phyloP scores from a whole-genome alignment of 352 stramenopile species.

The Elongisporangium anandrum region DNA sequence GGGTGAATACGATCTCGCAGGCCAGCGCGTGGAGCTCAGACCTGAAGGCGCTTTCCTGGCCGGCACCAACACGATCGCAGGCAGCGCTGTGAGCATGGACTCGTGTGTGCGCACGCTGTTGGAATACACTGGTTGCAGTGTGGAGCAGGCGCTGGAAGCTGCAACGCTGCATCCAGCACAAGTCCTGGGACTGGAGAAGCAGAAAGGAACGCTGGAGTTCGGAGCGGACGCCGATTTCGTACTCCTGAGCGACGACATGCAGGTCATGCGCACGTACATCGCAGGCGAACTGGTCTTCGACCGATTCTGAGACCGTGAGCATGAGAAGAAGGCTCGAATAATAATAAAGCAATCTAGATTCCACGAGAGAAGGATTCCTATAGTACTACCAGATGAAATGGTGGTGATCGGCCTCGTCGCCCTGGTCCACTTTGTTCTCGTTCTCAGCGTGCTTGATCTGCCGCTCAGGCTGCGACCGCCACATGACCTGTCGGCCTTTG shows the following conservation, averaged over 20 bases:
- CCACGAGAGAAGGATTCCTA: no score
- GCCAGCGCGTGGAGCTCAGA: constrained; percentile 55
- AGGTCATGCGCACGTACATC: constrained; percentile 76
- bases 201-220: constrained; percentile 72
- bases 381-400: constrained; percentile 84
- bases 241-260: constrained; percentile 64
- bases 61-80: constrained; percentile 81
- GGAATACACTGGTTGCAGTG: constrained; percentile 75
- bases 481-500: constrained; percentile 92
- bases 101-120: constrained; percentile 74
- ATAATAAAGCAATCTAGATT: not conserved
- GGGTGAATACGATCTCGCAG: constrained; percentile 71
- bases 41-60: constrained; percentile 36
- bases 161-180: constrained; percentile 76
- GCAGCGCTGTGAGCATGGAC: constrained; percentile 82
- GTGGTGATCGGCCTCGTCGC: constrained; percentile 78
- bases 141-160: constrained; percentile 68
- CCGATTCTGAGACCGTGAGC: constrained; percentile 2
- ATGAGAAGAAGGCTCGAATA: not conserved
- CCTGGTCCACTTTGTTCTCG: constrained; percentile 76
- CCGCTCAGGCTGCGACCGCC: constrained; percentile 78
- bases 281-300: constrained; percentile 58
- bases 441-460: constrained; percentile 76
- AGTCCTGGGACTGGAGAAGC: constrained; percentile 46
- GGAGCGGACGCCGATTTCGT: constrained; percentile 82